Evolutionary conservation across 2,329 filamentous ascomycete species (phyloP).

Genomic region (Ophiostoma pallidulum): DNA sequence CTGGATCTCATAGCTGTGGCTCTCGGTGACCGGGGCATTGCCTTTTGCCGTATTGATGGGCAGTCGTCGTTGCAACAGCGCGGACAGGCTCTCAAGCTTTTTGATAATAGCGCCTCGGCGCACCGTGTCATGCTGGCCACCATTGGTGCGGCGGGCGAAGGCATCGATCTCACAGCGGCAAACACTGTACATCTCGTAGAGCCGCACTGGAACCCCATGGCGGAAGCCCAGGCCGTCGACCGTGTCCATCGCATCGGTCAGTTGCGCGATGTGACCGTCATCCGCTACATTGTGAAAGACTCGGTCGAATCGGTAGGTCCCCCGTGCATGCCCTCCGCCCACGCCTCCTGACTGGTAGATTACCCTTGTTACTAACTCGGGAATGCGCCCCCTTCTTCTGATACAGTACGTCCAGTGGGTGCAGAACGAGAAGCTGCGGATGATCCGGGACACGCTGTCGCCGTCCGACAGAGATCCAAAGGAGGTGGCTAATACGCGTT

Average conservation of each 20-base stretch:
- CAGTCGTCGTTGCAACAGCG: neutral
- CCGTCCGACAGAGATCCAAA: neutral
- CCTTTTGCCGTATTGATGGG: constrained; percentile 1
- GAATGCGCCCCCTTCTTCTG: neutral
- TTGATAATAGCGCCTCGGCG: neutral
- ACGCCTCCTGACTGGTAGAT: neutral
- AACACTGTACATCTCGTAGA: no score
- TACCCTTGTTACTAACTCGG: no score
- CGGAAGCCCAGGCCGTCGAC: constrained; percentile 1
- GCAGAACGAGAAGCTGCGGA: neutral
- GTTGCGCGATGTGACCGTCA: neutral
- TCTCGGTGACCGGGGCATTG: neutral
- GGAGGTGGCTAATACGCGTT: no score
- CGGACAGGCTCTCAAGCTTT: neutral
- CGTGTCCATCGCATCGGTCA: neutral
- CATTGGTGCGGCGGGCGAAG: constrained; percentile 1
- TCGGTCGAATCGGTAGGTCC: neutral
- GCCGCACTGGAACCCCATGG: constrained; percentile 1
- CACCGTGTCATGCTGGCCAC: neutral
- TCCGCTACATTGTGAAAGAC: neutral
- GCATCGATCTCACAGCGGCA: no score
- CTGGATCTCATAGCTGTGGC: neutral
- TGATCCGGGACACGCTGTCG: neutral
- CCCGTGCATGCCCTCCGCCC: neutral
- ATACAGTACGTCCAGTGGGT: neutral